phyloP scores from a whole-genome alignment of 2,329 filamentous ascomycete genomes.

The Hirsutella minnesotensis region DNA sequence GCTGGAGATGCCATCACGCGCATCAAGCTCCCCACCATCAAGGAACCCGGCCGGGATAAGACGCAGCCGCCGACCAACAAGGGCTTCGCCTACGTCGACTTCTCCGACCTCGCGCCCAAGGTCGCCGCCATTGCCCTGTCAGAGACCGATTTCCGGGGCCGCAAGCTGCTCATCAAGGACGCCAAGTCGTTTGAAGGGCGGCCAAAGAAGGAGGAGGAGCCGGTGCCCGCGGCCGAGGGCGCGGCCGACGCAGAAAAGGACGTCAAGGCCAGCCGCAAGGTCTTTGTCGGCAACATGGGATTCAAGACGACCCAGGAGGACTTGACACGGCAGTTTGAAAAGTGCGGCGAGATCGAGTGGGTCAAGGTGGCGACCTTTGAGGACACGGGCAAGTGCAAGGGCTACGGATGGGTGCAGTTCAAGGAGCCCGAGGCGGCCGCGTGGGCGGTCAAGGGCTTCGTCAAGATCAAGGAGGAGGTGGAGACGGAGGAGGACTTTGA shows the following conservation, averaged over 20 bases:
- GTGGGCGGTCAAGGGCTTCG: constrained; percentile 61
- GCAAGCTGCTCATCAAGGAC: constrained; percentile 87
- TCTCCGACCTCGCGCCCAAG: constrained; percentile 57
- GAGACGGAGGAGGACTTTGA: constrained; percentile 49
- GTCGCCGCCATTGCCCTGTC: constrained; percentile 72
- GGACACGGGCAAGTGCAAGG: constrained; percentile 95
- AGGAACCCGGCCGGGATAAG: constrained; percentile 29
- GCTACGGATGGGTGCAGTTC: constrained; percentile 92
- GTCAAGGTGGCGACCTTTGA: constrained; percentile 91
- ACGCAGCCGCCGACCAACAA: constrained; percentile 48
- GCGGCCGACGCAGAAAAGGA: constrained; percentile 10
- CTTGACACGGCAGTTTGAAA: constrained; percentile 67
- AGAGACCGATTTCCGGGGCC: constrained; percentile 67
- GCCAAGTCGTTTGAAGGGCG: constrained; percentile 84
- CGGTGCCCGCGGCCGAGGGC: constrained; percentile 22
- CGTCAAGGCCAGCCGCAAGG: constrained; percentile 59
- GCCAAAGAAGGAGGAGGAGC: constrained; percentile 50
- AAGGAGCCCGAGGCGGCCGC: constrained; percentile 64
- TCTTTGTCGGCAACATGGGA: constrained; percentile 85
- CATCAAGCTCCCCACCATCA: constrained; percentile 63
- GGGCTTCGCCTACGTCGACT: constrained; percentile 95
- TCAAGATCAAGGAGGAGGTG: constrained; percentile 55
- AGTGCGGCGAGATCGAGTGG: constrained; percentile 73
- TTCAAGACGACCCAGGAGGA: constrained; percentile 76
- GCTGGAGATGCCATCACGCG: constrained; percentile 65